phyloP scores from a whole-genome alignment of 2,329 filamentous ascomycete genomes.

The Metarhizium humberi region DNA sequence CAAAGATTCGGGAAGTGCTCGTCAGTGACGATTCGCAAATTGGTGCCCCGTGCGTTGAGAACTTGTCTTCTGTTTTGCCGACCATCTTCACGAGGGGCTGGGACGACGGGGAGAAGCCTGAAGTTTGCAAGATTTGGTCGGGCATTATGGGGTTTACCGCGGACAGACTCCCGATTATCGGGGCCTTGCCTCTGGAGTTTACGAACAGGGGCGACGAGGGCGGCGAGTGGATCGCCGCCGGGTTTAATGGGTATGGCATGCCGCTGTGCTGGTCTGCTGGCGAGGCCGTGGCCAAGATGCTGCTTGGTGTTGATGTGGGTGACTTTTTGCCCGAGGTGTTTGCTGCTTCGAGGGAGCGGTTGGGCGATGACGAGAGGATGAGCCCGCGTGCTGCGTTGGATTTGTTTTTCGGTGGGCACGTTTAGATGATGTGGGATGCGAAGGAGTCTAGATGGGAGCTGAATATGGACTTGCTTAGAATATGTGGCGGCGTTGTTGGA shows the following conservation, averaged over 20 bases:
- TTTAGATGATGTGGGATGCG: too few species aligned
- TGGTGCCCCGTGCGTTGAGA: conserved; percentile 21
- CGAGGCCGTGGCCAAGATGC: conserved; percentile 22
- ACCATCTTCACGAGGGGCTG: conserved; percentile 24
- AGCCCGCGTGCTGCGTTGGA: background rate
- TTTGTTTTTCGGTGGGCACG: too few species aligned
- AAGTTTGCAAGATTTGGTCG: conserved; percentile 34
- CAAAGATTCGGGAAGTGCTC: conserved; percentile 26
- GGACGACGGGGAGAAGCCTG: conserved; percentile 13
- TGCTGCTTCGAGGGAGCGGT: conserved; percentile 9
- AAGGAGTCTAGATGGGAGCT: too few species aligned
- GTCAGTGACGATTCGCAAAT: conserved; percentile 32
- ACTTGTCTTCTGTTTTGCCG: conserved; percentile 27
- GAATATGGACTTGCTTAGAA: too few species aligned
- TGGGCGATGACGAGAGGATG: conserved; percentile 1
- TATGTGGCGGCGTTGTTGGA: too few species aligned
- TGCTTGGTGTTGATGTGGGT: conserved; percentile 13
- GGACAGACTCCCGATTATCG: conserved; percentile 38
- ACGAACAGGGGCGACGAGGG: conserved; percentile 9
- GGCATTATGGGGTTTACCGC: conserved; percentile 35
- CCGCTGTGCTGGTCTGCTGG: conserved; percentile 39
- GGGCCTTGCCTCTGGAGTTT: conserved; percentile 24
- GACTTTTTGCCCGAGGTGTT: conserved; percentile 13
- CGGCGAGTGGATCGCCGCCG: conserved; percentile 38
- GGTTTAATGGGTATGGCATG: conserved; percentile 41